Percentiles rank a stretch among this genome's conserved stretches.
Evolutionary conservation across 2,329 filamentous ascomycete genomes (phyloP).

Genomic region (Sporothrix luriei): DNA sequence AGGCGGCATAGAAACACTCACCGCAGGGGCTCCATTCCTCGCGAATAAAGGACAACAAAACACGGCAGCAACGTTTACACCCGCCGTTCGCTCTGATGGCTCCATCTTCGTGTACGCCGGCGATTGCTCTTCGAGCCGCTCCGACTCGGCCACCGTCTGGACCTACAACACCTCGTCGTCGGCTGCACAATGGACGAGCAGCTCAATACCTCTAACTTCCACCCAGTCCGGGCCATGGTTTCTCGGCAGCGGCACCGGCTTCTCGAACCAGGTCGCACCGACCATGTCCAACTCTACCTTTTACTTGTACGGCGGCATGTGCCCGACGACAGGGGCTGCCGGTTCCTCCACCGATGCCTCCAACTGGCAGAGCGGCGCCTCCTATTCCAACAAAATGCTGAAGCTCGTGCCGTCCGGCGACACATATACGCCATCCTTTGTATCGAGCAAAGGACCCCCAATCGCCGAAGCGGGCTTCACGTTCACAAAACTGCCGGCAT

Average conservation of each 20-base stretch:
- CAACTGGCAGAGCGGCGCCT: constrained; percentile 67
- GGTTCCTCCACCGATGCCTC: constrained; percentile 38
- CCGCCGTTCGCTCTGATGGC: constrained; percentile 67
- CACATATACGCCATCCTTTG: constrained; percentile 45
- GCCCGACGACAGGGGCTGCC: constrained; percentile 51
- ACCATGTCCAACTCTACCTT: constrained; percentile 57
- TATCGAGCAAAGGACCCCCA: constrained; percentile 60
- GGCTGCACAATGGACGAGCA: constrained; percentile 23
- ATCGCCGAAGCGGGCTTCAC: constrained; percentile 85
- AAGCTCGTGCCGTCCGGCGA: constrained; percentile 57
- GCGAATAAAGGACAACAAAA: constrained; percentile 43
- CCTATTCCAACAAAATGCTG: constrained; percentile 81
- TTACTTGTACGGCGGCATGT: constrained; percentile 92
- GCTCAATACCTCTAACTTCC: constrained; percentile 10
- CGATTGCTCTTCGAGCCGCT: constrained; percentile 58
- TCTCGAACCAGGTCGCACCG: constrained; percentile 63
- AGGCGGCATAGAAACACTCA: constrained; percentile 52
- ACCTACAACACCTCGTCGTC: constrained; percentile 51
- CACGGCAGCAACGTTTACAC: constrained; percentile 62
- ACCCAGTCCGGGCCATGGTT: constrained; percentile 50
- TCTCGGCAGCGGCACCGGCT: constrained; percentile 63
- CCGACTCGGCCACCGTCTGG: constrained; percentile 59
- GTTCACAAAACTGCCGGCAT: constrained; percentile 71
- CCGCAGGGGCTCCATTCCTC: constrained; percentile 65
- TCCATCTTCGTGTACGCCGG: constrained; percentile 75